Evolutionary conservation across 176 grass and related monocot genomes (phyloP), one percentile per base, ranked within the genome.

Genomic region (Hsuehochloa calcarea): DNA sequence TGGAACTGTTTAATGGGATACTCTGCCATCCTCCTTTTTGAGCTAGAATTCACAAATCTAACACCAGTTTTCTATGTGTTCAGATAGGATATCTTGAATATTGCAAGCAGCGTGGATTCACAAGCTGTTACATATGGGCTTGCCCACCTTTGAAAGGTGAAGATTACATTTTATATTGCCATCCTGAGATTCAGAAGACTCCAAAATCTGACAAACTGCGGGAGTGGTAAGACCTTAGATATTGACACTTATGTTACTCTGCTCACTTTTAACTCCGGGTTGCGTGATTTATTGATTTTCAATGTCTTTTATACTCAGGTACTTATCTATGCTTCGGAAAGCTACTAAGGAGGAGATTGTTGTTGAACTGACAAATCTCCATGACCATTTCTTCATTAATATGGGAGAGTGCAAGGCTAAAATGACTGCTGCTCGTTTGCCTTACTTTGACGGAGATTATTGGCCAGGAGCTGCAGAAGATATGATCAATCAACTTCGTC

Each of bases 41-140:
- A 56, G 78, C 55, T 84, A 82, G 77, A 19, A 59, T 19, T 52
- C 59, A 52, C 46, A 2, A 51, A 51, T 80, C 80, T 81, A 77
- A 87, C 66, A 68, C 61, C 25, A 70, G 51, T 78, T 54, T 12
- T 87, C 35, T 89, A 19, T 89, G 74, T n/a, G 11, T 89, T 62
- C 88, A 99, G 97, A 96, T 99, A 86, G 97, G 97, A 63, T 99
- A 99, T 85, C 97, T 99, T 86, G 97, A 99, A 88, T 99, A 99
- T 75, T 99, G 97, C 92, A 99, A 99, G 72, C 94, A 89, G 55
- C 97, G 97, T 63, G 97, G 97, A 38, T 99, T 99, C 78, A 92
- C 97, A 80, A 99, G 97, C 88, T 99, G 97, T 93, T 99, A 99
- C 66, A 99, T 99, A 88, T 99, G 97, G 97, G 97, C 97, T 56